Evolutionary conservation across 2,329 filamentous ascomycete species (phyloP).

Genomic region (Atkinsonella texensis): DNA sequence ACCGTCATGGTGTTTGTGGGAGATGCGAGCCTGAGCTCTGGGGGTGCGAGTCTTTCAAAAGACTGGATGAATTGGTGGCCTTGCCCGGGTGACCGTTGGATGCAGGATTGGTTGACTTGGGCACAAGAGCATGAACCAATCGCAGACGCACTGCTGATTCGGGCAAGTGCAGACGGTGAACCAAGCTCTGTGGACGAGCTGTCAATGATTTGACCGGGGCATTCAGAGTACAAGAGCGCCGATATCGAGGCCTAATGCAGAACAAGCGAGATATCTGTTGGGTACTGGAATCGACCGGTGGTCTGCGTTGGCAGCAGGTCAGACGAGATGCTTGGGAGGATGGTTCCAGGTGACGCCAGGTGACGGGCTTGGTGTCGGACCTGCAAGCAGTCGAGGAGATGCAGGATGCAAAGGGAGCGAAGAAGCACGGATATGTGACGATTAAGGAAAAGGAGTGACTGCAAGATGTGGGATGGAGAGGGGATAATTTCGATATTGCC

Average conservation of each 20-base stretch:
- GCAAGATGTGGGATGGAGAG: conserved; percentile 18
- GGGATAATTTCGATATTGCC: conserved; percentile 24
- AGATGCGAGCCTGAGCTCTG: neutral
- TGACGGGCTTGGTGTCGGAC: neutral
- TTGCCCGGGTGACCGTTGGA: conserved; percentile 1
- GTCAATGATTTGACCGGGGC: conserved; percentile 19
- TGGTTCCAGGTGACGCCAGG: neutral
- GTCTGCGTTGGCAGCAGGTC: neutral
- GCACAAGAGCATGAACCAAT: conserved; percentile 7
- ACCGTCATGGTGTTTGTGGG: conserved; percentile 52
- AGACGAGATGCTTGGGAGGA: neutral
- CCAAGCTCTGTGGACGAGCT: conserved; percentile 20
- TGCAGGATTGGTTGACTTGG: conserved; percentile 1
- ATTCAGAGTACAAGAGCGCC: conserved; percentile 18
- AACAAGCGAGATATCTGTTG: neutral
- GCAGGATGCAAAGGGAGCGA: conserved; percentile 9
- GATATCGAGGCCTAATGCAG: conserved; percentile 6
- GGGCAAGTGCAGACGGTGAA: neutral
- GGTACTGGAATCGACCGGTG: neutral
- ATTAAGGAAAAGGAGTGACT: conserved; percentile 27
- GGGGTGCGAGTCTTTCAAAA: neutral
- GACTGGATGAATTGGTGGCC: neutral
- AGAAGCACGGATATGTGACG: conserved; percentile 1
- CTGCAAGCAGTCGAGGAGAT: conserved; percentile 5
- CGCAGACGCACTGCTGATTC: conserved; percentile 14